Evolutionary conservation across 768 basidiomycete genomes (phyloP), one percentile per base, ranked within the genome.

Genomic region (Amanita rubescens): DNA sequence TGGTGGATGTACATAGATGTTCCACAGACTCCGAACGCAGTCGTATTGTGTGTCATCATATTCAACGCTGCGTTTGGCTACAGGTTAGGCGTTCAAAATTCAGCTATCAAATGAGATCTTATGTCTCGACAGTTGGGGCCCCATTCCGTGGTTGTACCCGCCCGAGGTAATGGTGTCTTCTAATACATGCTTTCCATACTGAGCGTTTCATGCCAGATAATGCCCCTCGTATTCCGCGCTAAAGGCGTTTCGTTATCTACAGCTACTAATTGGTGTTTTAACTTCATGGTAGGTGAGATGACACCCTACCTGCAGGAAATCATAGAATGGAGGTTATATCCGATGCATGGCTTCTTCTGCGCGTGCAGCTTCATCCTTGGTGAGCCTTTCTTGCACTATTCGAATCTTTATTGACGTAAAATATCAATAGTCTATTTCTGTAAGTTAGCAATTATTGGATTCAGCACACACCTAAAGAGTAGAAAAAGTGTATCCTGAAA

Each of bases 211-310:
- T 25, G 24, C 20, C 57, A 88, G 85, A 95, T 97, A 65, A 86
- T 97, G 80, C 93, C 93, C 10, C 75, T 94, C 39, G 76, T 84
- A 15, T 80, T 94, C 61, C 82, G 95, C 35, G 94, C 92, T 10
- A 96, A 96, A 71, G 94, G 94, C n/a, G 94, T 96, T 20, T 94
- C 91, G 6, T 62, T 96, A 32, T 95, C 92, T 0, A 96, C 94
- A 4, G 92, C 92, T 12, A 94, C 90, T 7, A 89, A 88, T 60
- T 87, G 81, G 83, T 76, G 77, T n/a, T 90, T 90, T 75, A 94
- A 94, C 67, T 95, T 86, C 68, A 68, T 93, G 54, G 90, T 97
- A 37, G 94, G 94, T 30, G 87, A 89, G 65, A 75, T 82, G 25
- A 97, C 94, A 0, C 94, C 94, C 1, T 78, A 82, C 51, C 72